phyloP scores from a whole-genome alignment of 441 rosid species.

The Heliophila coronopifolia region DNA sequence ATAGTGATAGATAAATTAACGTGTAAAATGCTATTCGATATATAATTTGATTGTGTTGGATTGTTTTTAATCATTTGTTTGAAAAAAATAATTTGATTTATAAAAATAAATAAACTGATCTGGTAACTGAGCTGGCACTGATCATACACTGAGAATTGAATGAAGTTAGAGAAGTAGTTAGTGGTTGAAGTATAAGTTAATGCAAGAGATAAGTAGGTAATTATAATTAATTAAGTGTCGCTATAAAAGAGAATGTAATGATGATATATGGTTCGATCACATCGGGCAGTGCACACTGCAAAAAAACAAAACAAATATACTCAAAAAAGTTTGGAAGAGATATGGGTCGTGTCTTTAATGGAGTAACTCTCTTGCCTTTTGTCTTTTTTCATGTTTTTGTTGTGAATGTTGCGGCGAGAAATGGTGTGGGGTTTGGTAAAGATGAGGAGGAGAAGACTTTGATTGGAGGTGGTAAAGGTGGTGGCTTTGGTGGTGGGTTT shows the following conservation, averaged over 20 bases:
- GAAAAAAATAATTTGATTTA: too few relatives aligned
- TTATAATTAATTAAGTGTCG: background rate
- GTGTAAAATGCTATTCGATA: too few relatives aligned
- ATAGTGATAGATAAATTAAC: too few relatives aligned
- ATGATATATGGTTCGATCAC: background rate
- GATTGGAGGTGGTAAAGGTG: conserved; percentile 31
- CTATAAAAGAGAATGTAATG: conserved; percentile 11
- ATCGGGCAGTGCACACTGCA: conserved; percentile 27
- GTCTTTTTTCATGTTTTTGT: conserved; percentile 44
- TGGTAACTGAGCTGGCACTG: too few relatives aligned
- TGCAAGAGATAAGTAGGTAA: conserved; percentile 32
- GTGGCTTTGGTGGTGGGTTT: conserved; percentile 31
- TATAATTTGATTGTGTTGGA: too few relatives aligned
- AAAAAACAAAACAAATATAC: conserved; percentile 21
- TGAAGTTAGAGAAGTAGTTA: conserved; percentile 37
- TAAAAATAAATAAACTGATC: too few relatives aligned
- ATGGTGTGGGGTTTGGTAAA: conserved; percentile 22
- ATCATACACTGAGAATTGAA: conserved; percentile 1
- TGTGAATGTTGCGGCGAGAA: conserved; percentile 39
- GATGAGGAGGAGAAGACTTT: conserved; percentile 32
- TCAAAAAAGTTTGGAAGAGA: conserved; percentile 12
- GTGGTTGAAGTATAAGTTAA: conserved; percentile 39
- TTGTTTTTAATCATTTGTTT: too few relatives aligned
- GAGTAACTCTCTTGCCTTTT: conserved; percentile 37
- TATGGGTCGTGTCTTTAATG: conserved; percentile 33